Evolutionary conservation across 1,284 basidiomycete genomes (phyloP), one percentile per base, ranked within the genome.

Genomic region (Moesziomyces parantarcticus): DNA sequence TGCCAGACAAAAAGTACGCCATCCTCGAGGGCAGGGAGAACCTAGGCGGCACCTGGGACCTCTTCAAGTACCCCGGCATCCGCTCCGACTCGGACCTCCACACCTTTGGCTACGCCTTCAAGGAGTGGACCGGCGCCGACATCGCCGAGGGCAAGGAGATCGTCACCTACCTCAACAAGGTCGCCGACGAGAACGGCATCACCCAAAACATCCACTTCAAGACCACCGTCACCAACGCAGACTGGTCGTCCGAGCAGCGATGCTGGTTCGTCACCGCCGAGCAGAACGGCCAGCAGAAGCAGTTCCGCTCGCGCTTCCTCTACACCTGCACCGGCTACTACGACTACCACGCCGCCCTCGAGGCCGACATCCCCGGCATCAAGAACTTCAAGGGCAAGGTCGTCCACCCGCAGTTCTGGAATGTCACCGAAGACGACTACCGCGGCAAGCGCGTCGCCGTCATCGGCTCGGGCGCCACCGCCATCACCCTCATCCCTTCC

Each of bases 391-490:
- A 76, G 57, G 81, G 81, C 45, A 58, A 76, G 44, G 60, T 82
- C 23, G 70, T 82, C 4, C 78, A 82, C 69, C 81, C 81, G 1
- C 80, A 82, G 55, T 76, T 77, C 60, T 82, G 80, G 78, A 45
- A 73, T 14, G 34, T 66, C 55, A 64, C 53, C 36, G 72, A 77
- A 42, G 59, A 65, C 20, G 77, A 83, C 70, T 79, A 81, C 54
- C 68, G 68, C 26, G 79, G 65, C 61, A 83, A 83, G 76, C 61
- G 72, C 32, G 77, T 83, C n/a, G 80, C 79, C 22, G 75, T 83
- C 50, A 77, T 83, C 32, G 81, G 81, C 29, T 78, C 75, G 8
- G 80, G 81, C 45, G 81, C 81, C 21, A 83, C 81, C 29, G 81
- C 81, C 34, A 75, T 83, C 55, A 83, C 81, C 32, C 74, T 83